Evolutionary conservation across 331 rosid genomes (phyloP), one percentile per base, ranked within the genome.

Genomic region (Pyracantha coccinea): DNA sequence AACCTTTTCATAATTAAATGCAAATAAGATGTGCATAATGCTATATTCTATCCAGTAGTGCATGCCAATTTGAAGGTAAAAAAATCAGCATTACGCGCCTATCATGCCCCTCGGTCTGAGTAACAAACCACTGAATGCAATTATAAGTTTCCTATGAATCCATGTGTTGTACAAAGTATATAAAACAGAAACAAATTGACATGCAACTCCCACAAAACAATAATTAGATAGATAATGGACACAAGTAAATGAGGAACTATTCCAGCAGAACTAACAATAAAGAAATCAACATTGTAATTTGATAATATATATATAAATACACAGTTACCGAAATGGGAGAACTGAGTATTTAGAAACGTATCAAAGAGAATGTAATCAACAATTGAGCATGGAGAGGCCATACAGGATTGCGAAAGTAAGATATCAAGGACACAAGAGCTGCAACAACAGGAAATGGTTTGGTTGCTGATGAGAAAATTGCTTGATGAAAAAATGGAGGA

Each of bases 351-450:
- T 60, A 13, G 55, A 78, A 63, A 29, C 8, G 0, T 12, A 28
- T 20, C 35, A 25, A 7, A 31, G 27, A 21, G 25, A 20, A 31
- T 24, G 76, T 27, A 59, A 69, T 32, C 7, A 66, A 52, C 71
- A 67, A 71, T 66, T 69, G 71, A 85, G 72, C 13, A 72, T 58
- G 72, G 82, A 72, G 65, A 74, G 72, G 74, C 68, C 93, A 77
- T 94, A 94, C 98, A 68, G 87, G 89, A 81, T 88, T 88, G 29
- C 64, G 90, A 73, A 80, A 85, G 86, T 87, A 90, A 62, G 97
- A 90, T 83, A 91, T 80, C 74, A 91, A 75, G 32, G 96, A 91
- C 55, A 84, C 58, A 77, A 84, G 88, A 23, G 98, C 94, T 71
- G 85, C 85, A 65, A 82, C 85, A 57, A 90, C 75, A 55, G 98